Evolutionary conservation across 2,329 filamentous ascomycete species (phyloP).

Genomic region (Alternaria arbusti): DNA sequence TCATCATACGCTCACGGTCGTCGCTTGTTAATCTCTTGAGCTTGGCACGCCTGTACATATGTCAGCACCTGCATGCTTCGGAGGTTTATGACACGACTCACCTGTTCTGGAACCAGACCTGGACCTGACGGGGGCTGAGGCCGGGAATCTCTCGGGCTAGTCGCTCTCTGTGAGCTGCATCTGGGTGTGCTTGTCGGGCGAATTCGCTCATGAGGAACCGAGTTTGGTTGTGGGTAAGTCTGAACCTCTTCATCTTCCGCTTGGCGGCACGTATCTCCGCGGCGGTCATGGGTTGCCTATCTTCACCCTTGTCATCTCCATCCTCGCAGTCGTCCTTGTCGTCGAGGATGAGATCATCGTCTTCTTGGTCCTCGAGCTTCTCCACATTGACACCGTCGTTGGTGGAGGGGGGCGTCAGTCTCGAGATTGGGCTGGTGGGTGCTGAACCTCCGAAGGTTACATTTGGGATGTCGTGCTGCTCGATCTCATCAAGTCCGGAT

Average conservation of each 20-base stretch:
- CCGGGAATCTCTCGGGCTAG: slow-evolving; percentile 90
- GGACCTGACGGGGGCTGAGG: slow-evolving; percentile 87
- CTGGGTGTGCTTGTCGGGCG: slow-evolving; percentile 89
- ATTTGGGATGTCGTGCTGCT: slow-evolving; percentile 42
- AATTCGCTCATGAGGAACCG: slow-evolving; percentile 97
- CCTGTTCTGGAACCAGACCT: slow-evolving; percentile 99
- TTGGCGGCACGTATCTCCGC: slow-evolving; percentile 58
- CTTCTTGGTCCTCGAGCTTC: slow-evolving; percentile 47
- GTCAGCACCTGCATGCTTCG: slow-evolving; percentile 19
- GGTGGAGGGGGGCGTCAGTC: slow-evolving; percentile 54
- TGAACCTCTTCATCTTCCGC: slow-evolving; percentile 75
- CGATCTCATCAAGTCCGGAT: slow-evolving; percentile 44
- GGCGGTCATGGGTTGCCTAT: slow-evolving; percentile 52
- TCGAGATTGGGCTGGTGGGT: slow-evolving; percentile 54
- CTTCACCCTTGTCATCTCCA: slow-evolving; percentile 38
- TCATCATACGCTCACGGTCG: slow-evolving; percentile 67
- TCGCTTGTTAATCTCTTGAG: slow-evolving; percentile 67
- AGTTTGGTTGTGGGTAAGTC: slow-evolving; percentile 95
- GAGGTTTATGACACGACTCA: slow-evolving; percentile 54
- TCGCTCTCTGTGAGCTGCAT: slow-evolving; percentile 86
- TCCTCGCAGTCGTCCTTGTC: slow-evolving; percentile 47
- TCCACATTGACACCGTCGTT: slow-evolving; percentile 44
- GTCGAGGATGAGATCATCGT: slow-evolving; percentile 48
- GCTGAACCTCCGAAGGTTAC: slow-evolving; percentile 52
- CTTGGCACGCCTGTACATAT: slow-evolving; percentile 60